These are phyloP conservation scores for Fomitiporia mediterranea DNA, from an alignment of 1,284 basidiomycete genomes.

Conservation along the genomic window DNA sequence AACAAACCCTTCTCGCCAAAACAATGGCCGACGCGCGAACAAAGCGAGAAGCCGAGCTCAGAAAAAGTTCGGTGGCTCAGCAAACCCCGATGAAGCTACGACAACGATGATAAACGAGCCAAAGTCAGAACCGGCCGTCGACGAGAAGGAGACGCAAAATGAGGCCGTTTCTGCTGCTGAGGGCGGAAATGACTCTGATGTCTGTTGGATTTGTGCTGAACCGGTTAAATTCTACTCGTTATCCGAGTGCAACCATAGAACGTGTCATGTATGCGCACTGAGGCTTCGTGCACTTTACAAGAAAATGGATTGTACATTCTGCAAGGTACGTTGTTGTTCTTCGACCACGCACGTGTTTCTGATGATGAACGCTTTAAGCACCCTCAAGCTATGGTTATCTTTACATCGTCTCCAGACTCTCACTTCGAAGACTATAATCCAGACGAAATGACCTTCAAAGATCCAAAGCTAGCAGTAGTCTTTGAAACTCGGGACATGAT, in stretches of 20 bases:
- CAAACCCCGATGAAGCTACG: background rate
- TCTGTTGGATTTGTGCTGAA: constrained; percentile 97
- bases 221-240: constrained; percentile 88
- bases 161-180: constrained; percentile 15
- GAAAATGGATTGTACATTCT: constrained; percentile 90
- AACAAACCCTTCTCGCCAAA: background rate
- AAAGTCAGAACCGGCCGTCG: background rate
- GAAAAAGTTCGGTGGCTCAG: background rate
- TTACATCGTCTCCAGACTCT: constrained; percentile 68
- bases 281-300: constrained; percentile 94
- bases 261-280: constrained; percentile 89
- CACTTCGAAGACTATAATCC: constrained; percentile 60
- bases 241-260: constrained; percentile 88
- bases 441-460: constrained; percentile 59
- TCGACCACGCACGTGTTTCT: constrained; percentile 3
- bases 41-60: constrained; percentile 13
- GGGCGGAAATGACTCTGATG: constrained; percentile 37
- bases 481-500: constrained; percentile 95
- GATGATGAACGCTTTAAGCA: constrained; percentile 43
- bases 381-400: constrained; percentile 76
- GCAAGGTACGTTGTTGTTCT: constrained; percentile 62
- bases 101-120: background rate
- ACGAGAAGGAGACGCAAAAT: constrained; percentile 8
- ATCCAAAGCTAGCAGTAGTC: constrained; percentile 72
- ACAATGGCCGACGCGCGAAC: constrained; percentile 11